Base-by-base conservation (phyloP, 164 flowering plant species). In the Chimonanthus salicifolius region DNA sequence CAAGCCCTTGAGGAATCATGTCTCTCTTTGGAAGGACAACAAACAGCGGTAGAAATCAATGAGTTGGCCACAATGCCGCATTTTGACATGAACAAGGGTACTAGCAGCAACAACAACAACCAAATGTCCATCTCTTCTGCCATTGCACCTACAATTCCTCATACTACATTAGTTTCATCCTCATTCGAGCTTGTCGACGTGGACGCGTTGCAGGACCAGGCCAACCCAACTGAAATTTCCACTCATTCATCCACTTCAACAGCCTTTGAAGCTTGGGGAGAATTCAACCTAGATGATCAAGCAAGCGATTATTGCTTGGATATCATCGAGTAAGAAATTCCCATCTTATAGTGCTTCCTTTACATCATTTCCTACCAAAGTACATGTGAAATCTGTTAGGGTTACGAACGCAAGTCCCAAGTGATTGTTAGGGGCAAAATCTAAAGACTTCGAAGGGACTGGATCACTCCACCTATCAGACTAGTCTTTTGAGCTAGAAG, bases 191-290 rank as follows among this genome's bases (percentile, higher is more conserved):
- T 18, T 69, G 78, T 15, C 44, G 43, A 75, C 2, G 9, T 21
- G 18, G 47, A 80, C 5, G 72, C 74, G 63, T 73, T 69, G 70
- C 79, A 74, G 49, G 76, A 51, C 62, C 72, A 71, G 16, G 66
- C 47, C 65, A 75, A 72, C 76, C 71, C 78, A 46, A 46, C 73
- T 75, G 74, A 47, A 58, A 63, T 73, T 44, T 82, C 78, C 4
- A 47, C 75, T 62, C 77, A 51, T 51, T 77, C 82, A 47, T 69
- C 81, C n/a, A 62, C 84, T 15, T 78, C 84, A 60, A 63, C 78
- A 64, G 49, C 74, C 33, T 83, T 82, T 76, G 87, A 87, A 2
- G 70, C 74, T 68, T 88, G 84, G 91, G 82, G 75, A 58, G 84
- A 80, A 47, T 74, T 86, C 62, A 74, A 72, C 47, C 58, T 85